phyloP scores from a whole-genome alignment of 2,329 filamentous ascomycete genomes.

The Trichoderma afroharzianum region DNA sequence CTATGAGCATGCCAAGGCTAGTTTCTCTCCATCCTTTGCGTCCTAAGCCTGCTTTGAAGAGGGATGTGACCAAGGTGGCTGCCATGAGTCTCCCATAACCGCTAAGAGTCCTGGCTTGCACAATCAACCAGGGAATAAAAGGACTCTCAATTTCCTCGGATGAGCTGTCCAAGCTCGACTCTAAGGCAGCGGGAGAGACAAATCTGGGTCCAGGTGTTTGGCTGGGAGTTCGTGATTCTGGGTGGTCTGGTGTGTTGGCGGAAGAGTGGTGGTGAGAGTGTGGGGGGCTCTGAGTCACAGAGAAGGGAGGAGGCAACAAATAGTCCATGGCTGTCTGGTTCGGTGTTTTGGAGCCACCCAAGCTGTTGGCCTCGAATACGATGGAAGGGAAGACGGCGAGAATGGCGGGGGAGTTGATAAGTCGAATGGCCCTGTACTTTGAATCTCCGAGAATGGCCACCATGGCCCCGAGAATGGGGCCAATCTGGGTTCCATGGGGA shows the following conservation, averaged over 20 bases:
- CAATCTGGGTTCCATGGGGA: conserved; percentile 55
- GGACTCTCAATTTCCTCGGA: conserved; percentile 64
- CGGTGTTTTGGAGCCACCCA: conserved; percentile 37
- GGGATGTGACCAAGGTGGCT: conserved; percentile 62
- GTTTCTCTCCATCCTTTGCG: conserved; percentile 58
- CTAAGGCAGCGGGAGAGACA: conserved; percentile 30
- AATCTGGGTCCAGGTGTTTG: conserved; percentile 30
- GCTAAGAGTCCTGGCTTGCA: conserved; percentile 54
- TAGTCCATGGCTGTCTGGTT: conserved; percentile 59
- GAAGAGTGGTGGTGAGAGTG: conserved; percentile 26
- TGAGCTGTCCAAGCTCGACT: conserved; percentile 35
- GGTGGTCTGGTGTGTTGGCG: conserved; percentile 22
- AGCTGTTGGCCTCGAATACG: conserved; percentile 37
- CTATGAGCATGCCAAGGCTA: conserved; percentile 62
- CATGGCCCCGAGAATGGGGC: conserved; percentile 72
- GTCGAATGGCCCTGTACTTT: conserved; percentile 69
- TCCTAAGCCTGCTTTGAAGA: conserved; percentile 66
- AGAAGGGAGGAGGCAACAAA: conserved; percentile 55
- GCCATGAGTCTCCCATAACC: conserved; percentile 64
- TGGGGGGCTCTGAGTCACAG: conserved; percentile 33
- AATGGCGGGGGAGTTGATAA: conserved; percentile 65
- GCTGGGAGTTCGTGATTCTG: conserved; percentile 30
- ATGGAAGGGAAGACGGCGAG: conserved; percentile 64
- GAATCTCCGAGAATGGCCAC: conserved; percentile 75
- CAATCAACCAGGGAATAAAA: conserved; percentile 70